Evolutionary conservation across 179 eudicot species (phyloP).

Genomic region (Nepenthes alata): DNA sequence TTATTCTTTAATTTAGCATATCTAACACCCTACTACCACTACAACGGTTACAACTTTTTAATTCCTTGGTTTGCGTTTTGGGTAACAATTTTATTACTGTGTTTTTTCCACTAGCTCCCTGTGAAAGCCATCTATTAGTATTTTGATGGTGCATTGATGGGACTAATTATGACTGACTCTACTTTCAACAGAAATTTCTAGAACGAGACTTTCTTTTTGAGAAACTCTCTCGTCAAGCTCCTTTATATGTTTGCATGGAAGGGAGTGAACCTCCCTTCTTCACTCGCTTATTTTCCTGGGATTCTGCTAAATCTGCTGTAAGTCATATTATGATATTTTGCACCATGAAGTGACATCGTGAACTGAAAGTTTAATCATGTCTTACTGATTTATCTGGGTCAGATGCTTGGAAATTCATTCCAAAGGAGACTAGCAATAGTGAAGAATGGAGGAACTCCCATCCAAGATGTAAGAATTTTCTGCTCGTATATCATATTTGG

Average conservation of each 20-base stretch:
- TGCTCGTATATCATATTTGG: constrained; percentile 4
- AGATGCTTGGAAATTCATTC: constrained; percentile 96
- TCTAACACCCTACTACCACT: no score
- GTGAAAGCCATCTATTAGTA: no score
- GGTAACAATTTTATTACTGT: no score
- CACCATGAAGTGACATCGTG: background rate
- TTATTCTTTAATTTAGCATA: no score
- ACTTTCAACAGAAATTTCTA: constrained; percentile 63
- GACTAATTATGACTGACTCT: background rate
- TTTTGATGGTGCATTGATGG: no score
- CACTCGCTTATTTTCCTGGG: constrained; percentile 92
- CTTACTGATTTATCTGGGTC: constrained; percentile 8
- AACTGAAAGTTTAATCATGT: constrained; percentile 2
- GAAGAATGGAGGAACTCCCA: constrained; percentile 66
- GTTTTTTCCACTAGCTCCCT: no score
- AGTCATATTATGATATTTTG: constrained; percentile 13
- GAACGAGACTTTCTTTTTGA: constrained; percentile 69
- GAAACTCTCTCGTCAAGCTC: constrained; percentile 57
- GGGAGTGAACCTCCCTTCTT: constrained; percentile 90
- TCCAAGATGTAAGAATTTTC: constrained; percentile 32
- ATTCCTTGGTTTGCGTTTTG: no score
- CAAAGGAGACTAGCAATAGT: constrained; percentile 66
- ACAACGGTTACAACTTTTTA: no score
- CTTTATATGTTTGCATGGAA: constrained; percentile 66
- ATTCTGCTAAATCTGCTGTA: constrained; percentile 62